These are phyloP conservation scores for Ganoderma sp. DNA, from an alignment of 1,284 basidiomycete genomes.

Conservation along the genomic window DNA sequence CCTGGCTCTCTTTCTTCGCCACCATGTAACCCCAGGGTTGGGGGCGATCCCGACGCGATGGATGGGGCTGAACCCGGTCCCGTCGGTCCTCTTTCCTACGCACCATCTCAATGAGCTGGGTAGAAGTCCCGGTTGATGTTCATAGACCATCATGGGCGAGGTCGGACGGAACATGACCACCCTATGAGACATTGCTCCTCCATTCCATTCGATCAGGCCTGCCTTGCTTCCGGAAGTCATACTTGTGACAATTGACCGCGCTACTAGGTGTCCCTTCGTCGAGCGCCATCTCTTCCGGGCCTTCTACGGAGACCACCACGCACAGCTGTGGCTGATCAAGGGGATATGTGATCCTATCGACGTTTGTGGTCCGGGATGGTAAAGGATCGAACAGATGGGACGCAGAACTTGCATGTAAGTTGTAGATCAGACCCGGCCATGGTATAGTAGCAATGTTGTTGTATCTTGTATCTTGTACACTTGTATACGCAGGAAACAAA, in stretches of 20 bases:
- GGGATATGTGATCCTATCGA: slow-evolving; percentile 48
- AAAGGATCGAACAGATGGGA: slow-evolving; percentile 51
- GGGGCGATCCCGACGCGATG: slow-evolving; percentile 45
- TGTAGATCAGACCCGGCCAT: neutral
- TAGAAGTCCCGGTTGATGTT: slow-evolving; percentile 37
- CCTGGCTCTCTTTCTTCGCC: slow-evolving; percentile 21
- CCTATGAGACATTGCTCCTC: slow-evolving; percentile 35
- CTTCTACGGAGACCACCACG: slow-evolving; percentile 54
- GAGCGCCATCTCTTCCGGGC: slow-evolving; percentile 46
- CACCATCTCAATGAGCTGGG: slow-evolving; percentile 39
- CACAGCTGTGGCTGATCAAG: slow-evolving; percentile 48
- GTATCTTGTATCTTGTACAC: slow-evolving; percentile 4
- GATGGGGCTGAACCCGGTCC: slow-evolving; percentile 50
- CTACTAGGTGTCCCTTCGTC: slow-evolving; percentile 47
- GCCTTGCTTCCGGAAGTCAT: too few species aligned
- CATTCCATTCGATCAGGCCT: slow-evolving; percentile 3
- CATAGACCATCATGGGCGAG: slow-evolving; percentile 38
- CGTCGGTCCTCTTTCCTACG: slow-evolving; percentile 49
- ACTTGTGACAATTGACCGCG: too few species aligned
- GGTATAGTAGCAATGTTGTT: neutral
- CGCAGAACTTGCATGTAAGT: slow-evolving; percentile 34
- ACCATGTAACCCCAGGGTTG: slow-evolving; percentile 36
- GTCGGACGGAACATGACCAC: slow-evolving; percentile 38
- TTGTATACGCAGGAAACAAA: slow-evolving; percentile 13
- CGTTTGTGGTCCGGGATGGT: slow-evolving; percentile 49